Evolutionary conservation across 106 monocot species (phyloP), one percentile per base, ranked within the genome.

Genomic region (Gastrodia elata): DNA sequence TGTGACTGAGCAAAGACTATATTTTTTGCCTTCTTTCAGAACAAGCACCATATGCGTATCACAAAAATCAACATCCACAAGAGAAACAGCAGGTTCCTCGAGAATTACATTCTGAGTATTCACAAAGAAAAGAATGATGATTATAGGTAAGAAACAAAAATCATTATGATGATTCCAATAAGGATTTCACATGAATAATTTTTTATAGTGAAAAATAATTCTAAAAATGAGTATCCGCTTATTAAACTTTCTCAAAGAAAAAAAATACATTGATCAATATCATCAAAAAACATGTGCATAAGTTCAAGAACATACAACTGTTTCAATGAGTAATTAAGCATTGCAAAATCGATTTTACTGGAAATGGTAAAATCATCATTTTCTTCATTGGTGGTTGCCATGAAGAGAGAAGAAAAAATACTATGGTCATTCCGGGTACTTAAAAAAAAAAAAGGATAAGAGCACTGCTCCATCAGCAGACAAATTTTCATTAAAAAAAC

Each of bases 1-100:
- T 49, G 73, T 37, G 71, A 98, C 67, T 64, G 97, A 98, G 65
- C 93, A 98, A 56, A 98, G 73, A 75, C 38, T 80, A 2, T 82
- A 85, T 61, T 59, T 79, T 85, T 78, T 93, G 64, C 80, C 87
- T 77, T 91, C 82, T 67, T 71, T 86, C 25, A 93, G 61, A 77
- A 87, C 59, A 78, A 98, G 84, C 52, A 93, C 93, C 84, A 98
- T 84, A 81, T 98, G 93, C 8, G 88, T 83, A 46, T 93, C 78
- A 77, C 97, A 98, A 65, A 98, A 88, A 74, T 98, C 97, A 83
- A 83, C 88, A 86, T 98, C 97, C 68, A 83, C 80, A 34, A 93
- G 76, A 42, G 65, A 75, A n/a, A 81, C 43, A 67, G 79, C 77
- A 69, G 86, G 83, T 48, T 93, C 97, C 35, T 93, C 93, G 68